Evolutionary conservation across 345 rosid species (phyloP), one percentile per base, ranked within the genome.

Genomic region (Brassica cretica): DNA sequence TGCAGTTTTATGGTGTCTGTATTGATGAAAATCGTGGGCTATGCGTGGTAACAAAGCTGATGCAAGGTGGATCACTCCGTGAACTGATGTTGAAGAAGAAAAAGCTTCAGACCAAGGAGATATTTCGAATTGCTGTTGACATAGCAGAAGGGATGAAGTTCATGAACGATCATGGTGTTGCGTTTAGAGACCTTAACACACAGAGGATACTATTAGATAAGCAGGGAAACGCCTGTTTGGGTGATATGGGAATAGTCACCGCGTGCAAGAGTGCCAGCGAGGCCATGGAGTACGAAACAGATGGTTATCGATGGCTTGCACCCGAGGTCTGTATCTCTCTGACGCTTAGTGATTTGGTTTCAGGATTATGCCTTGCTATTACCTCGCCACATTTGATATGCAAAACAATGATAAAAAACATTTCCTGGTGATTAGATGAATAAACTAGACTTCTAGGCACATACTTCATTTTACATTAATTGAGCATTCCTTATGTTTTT

Each of bases 291-390:
- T 95, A 95, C 68, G 99, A 95, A 86, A 95, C 97, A 7, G 99
- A 95, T 85, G 99, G 99, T 65, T 95, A 95, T 78, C 89, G 98
- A 11, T 93, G 99, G 99, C 91, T 93, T 76, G 97, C 98, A 82
- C 99, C 96, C 1, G 99, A 95, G 99, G 99, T 91, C 70, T 39
- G 90, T 85, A 51, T 68, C 66, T 67, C 71, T 82, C 10, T 73
- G 71, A 27, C 4, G 27, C 70, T 68, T 27, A 72, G 14, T 66
- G 29, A 33, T 70, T 56, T 51, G 11, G 18, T 41, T 51, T 61
- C 39, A 32, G 39, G 16, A 19, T 61, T 18, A 24, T 53, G 11
- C 32, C 8, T 29, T 29, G 14, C 12, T 15, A 32, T 53, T 64
- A 32, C 64, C 51, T 65, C 53, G 11, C 6, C 66, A 35, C 27